phyloP scores from a whole-genome alignment of 495 filamentous ascomycete species.

The Cudoniella acicularis region DNA sequence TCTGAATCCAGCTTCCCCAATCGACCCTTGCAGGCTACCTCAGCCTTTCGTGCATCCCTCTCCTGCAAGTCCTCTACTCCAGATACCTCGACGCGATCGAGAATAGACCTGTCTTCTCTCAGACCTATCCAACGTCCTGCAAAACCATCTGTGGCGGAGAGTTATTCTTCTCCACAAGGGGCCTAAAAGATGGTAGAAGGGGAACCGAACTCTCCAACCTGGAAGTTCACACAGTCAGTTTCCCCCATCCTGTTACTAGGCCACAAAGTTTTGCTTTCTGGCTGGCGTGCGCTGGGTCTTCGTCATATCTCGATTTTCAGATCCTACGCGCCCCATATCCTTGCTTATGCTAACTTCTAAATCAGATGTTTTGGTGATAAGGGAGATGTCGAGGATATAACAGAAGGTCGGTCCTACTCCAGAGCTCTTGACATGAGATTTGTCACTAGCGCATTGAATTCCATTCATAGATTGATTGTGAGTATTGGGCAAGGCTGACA shows the following conservation, averaged over 20 bases:
- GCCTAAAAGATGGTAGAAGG: conserved; percentile 86
- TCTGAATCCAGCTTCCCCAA: conserved; percentile 11
- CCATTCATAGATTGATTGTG: neutral
- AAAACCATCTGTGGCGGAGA: conserved; percentile 15
- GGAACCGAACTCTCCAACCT: conserved; percentile 89
- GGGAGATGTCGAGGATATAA: conserved; percentile 99
- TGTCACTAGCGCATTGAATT: neutral
- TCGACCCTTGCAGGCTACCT: conserved; percentile 21
- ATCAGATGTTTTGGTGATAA: conserved; percentile 97
- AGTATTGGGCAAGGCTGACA: neutral
- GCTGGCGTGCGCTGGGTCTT: too few species aligned
- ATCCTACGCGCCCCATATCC: too few species aligned
- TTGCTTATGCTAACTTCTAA: conserved; percentile 15
- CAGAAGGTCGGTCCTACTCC: conserved; percentile 69
- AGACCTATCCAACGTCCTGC: neutral
- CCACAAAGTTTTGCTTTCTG: neutral
- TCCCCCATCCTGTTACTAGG: neutral
- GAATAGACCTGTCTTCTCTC: conserved; percentile 4
- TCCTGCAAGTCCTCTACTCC: neutral
- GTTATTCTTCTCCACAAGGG: conserved; percentile 25
- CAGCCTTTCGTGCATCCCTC: conserved; percentile 18
- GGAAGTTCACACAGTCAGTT: conserved; percentile 99
- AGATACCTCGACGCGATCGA: conserved; percentile 13
- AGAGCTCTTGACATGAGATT: neutral
- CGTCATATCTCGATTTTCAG: too few species aligned